A percentile compares a stretch with the other conserved stretches of the same genome.
phyloP scores from a whole-genome alignment of 495 filamentous ascomycete genomes.

The Trichoderma erinaceum region DNA sequence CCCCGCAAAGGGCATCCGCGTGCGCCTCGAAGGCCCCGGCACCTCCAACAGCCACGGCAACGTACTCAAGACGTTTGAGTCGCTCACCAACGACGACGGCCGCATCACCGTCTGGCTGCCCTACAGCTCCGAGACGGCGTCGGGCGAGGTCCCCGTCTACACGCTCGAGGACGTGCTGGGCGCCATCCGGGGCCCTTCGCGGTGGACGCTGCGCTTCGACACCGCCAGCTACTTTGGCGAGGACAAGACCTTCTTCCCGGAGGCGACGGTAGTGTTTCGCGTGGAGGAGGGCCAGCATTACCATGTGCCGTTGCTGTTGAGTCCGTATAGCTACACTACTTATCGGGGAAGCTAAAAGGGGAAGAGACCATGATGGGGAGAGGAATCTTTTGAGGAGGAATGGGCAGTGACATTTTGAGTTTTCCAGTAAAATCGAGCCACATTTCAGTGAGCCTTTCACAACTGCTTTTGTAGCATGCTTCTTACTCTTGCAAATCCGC shows the following conservation, averaged over 20 bases:
- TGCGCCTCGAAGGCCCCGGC: constrained; percentile 64
- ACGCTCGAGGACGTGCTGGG: constrained; percentile 45
- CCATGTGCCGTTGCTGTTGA: constrained; percentile 85
- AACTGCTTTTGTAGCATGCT: no score
- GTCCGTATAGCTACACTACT: constrained; percentile 88
- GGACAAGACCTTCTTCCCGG: constrained; percentile 79
- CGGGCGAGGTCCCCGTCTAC: constrained; percentile 45
- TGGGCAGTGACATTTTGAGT: neutral
- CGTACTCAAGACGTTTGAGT: constrained; percentile 52
- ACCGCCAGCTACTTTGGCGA: constrained; percentile 71
- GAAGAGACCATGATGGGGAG: neutral
- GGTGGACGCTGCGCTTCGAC: constrained; percentile 72
- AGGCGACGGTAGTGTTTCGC: constrained; percentile 81
- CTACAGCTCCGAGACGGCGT: constrained; percentile 37
- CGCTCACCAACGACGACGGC: constrained; percentile 77
- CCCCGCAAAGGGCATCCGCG: constrained; percentile 72
- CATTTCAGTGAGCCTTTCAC: no score
- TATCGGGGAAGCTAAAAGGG: constrained; percentile 65
- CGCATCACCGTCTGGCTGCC: constrained; percentile 74
- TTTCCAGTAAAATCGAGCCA: neutral
- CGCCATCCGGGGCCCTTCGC: constrained; percentile 30
- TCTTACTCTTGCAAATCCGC: no score
- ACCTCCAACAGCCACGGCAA: constrained; percentile 39
- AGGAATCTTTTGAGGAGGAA: no score
- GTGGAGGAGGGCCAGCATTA: constrained; percentile 72